phyloP scores from a whole-genome alignment of 1,139 yeast genomes.

The Yamadazyma blattariae region DNA sequence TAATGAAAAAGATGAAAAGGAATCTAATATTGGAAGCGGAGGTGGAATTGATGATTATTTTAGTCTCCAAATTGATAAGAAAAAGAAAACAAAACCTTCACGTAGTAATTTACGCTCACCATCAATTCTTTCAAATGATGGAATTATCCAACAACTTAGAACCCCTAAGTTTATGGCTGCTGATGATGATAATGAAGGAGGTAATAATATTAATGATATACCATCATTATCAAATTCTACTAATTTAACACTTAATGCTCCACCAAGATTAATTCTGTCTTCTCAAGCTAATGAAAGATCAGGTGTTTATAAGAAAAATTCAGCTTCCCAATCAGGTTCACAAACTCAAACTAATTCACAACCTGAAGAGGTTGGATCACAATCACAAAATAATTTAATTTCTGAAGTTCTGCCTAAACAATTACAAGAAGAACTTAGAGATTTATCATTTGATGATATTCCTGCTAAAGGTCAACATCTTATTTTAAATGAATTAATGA shows the following conservation, averaged over 20 bases:
- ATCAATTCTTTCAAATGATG: conserved; percentile 37
- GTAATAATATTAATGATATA: conserved; percentile 15
- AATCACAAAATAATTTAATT: neutral
- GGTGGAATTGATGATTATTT: conserved; percentile 13
- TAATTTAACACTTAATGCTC: conserved; percentile 7
- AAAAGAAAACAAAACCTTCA: conserved; percentile 7
- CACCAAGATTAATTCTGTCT: conserved; percentile 6
- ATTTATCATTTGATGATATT: conserved; percentile 68
- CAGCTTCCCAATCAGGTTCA: conserved; percentile 1
- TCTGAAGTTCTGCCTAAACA: conserved; percentile 31
- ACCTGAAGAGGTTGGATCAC: neutral
- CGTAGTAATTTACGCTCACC: conserved; percentile 21
- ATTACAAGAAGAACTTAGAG: conserved; percentile 38
- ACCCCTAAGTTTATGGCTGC: conserved; percentile 35
- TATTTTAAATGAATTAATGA: conserved; percentile 83
- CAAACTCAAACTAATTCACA: neutral
- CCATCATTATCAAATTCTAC: conserved; percentile 16
- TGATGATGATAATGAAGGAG: no score
- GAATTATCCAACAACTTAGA: conserved; percentile 33
- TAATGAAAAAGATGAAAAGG: conserved; percentile 9
- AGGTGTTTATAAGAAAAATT: conserved; percentile 4
- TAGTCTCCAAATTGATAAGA: conserved; percentile 11
- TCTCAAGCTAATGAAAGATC: conserved; percentile 5
- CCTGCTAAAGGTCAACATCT: conserved; percentile 92
- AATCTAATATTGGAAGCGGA: no score